Evolutionary conservation across 371 early-diverging fungal genomes (phyloP), one percentile per base, ranked within the genome.

Genomic region (Mucor indicus): DNA sequence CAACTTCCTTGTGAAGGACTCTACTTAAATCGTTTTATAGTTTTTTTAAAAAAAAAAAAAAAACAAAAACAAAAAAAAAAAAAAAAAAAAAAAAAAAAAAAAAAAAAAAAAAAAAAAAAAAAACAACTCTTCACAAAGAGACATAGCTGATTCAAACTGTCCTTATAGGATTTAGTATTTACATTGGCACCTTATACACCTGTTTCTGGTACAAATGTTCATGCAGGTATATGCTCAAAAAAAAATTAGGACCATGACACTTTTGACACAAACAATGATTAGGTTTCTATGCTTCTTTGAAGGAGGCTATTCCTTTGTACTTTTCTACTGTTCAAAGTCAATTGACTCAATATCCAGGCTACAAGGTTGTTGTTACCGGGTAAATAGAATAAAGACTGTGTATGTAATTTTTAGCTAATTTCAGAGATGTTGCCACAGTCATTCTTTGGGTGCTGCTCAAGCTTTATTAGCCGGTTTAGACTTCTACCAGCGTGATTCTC

Each of bases 361-460:
- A 57, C 21, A 48, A 49, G 29, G 27, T 55, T 21, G 15, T 39
- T 29, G 40, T 55, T 12, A 35, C 46, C 30, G 56, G 53, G 53
- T 53, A 53, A 46, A 25, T 16, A 1, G 16, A 2, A 20, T 23
- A 33, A 6, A 15, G 15, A 8, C 19, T 9, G 21, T 5, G 13
- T 17, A 12, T 13, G 13, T 5, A 21, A n/a, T n/a, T n/a, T n/a
- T n/a, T n/a, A n/a, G n/a, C n/a, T n/a, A n/a, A n/a, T n/a, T 1
- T 13, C 20, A 13, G 6, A 20, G 7, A 22, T 31, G 19, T 19
- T 22, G 12, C 13, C 21, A 4, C 29, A 57, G 55, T 11, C 62
- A 58, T 17, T 63, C 64, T 6, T 41, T 63, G 17, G 64, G 64
- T 40, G 64, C 38, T 30, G 55, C 55, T 24, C 42, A 55, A 35